phyloP scores from a whole-genome alignment of 2,329 filamentous ascomycete species.

The Ciborinia camelliae region DNA sequence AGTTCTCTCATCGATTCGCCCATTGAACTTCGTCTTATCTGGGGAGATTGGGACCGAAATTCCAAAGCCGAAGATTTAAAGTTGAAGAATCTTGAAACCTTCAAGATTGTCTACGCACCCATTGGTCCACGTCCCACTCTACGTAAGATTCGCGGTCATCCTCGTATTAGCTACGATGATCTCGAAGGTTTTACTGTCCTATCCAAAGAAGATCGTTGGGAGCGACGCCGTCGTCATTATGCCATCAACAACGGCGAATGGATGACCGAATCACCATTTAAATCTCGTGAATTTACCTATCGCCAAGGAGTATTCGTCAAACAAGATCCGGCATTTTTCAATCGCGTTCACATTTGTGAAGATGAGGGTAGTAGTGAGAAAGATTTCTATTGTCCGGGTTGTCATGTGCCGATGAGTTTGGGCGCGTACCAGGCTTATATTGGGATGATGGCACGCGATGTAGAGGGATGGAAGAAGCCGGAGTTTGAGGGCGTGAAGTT shows the following conservation, averaged over 20 bases:
- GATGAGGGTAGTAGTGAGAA: neutral
- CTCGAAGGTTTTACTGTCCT: neutral
- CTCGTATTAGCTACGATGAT: neutral
- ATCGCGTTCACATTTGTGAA: neutral
- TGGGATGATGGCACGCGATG: slow-evolving; percentile 4
- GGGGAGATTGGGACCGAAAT: slow-evolving; percentile 1
- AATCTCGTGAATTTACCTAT: neutral
- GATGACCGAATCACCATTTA: neutral
- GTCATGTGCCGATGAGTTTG: slow-evolving; percentile 8
- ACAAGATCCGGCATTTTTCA: neutral
- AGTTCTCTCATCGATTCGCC: slow-evolving; percentile 7
- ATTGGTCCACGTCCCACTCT: neutral
- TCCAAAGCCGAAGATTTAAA: neutral
- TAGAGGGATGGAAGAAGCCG: neutral
- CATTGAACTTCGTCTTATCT: slow-evolving; percentile 9
- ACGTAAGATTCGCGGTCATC: neutral
- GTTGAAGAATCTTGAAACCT: neutral
- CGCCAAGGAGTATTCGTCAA: neutral
- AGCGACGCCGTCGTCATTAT: neutral
- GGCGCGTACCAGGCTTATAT: neutral
- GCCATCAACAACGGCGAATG: neutral
- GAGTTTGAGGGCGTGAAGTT: slow-evolving; percentile 4
- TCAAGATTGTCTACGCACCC: slow-evolving; percentile 11
- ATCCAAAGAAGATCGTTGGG: neutral
- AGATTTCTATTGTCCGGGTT: slow-evolving; percentile 10